Evolutionary conservation across 2,329 filamentous ascomycete genomes (phyloP).

Genomic region (Phaeosphaeriaceae sp.): DNA sequence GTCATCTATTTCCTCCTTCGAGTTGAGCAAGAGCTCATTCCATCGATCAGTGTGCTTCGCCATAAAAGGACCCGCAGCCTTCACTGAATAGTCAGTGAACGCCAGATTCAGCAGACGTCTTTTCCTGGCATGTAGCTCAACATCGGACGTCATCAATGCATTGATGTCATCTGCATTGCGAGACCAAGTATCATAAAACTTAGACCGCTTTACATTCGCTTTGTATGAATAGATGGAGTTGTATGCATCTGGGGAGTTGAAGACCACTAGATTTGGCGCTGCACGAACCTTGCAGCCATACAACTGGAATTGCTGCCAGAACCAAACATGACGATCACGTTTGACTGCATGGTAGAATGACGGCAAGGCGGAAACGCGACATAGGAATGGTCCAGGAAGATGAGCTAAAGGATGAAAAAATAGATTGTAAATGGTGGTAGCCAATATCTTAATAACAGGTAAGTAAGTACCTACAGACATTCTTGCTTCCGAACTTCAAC

Average conservation of each 20-base stretch:
- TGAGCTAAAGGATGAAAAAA: constrained; percentile 12
- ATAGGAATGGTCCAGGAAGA: constrained; percentile 12
- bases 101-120: constrained; percentile 18
- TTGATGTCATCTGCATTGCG: constrained; percentile 16
- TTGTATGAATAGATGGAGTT: constrained; percentile 48
- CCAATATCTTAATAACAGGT: background rate
- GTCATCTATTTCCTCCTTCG: background rate
- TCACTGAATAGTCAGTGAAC: constrained; percentile 22
- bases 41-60: constrained; percentile 20
- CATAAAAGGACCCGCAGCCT: constrained; percentile 15
- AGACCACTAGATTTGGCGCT: constrained; percentile 57
- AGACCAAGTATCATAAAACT: constrained; percentile 19
- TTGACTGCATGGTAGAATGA: constrained; percentile 16
- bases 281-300: constrained; percentile 17
- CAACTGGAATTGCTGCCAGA: constrained; percentile 14
- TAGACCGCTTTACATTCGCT: constrained; percentile 14
- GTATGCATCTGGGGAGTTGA: constrained; percentile 66
- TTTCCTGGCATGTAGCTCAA: constrained; percentile 16
- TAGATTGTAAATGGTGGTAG: constrained; percentile 12
- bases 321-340: constrained; percentile 25
- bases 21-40: constrained; percentile 10
- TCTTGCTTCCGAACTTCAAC: background rate
- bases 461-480: background rate
- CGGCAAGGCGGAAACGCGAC: constrained; percentile 8
- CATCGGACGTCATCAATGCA: constrained; percentile 12